Evolutionary conservation across 2,329 filamentous ascomycete genomes (phyloP), one percentile per base, ranked within the genome.

Genomic region (Neofusicoccum cordaticola): DNA sequence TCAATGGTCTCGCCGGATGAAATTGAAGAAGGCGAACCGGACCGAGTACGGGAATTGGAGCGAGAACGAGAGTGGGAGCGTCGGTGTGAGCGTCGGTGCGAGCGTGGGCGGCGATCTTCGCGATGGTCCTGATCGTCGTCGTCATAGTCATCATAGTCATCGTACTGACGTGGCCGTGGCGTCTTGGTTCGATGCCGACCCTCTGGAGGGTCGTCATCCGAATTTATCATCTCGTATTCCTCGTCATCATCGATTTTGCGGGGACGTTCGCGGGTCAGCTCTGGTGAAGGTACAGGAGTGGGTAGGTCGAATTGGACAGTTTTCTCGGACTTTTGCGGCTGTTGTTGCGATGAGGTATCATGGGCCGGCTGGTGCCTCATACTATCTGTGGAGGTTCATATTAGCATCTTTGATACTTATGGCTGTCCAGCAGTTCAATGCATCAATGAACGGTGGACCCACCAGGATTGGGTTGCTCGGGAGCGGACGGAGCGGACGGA

Each of bases 231-330:
- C 31, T 61, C 53, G 27, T 52, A 66, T 52, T 63, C 60, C 12
- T 63, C 42, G 44, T 61, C 64, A 22, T 60, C 42, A 47, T 45
- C 41, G 42, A 64, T 56, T 22, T 64, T 39, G 34, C 51, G 61
- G 45, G 50, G 34, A 17, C 47, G 47, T 39, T 51, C 34, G 42
- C 61, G 61, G 22, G 50, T 37, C 19, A 48, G 45, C 15, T 51
- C 61, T 48, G 61, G 61, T 22, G 61, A 53, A 35, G 41, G 48
- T 27, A n/a, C 48, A 12, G 61, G 61, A 34, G 73, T 72, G 13
- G 71, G 72, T 53, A 77, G 68, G 66, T 78, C 71, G 62, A 79
- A 79, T 57, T 78, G 71, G n/a, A 79, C 77, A n/a, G 68, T 63
- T 52, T 68, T 69, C n/a, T 47, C 47, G 35, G 63, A 72, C 66